Conservation (phyloP, 352 stramenopile genomes). For the Phytophthora pseudosyringae region DNA sequence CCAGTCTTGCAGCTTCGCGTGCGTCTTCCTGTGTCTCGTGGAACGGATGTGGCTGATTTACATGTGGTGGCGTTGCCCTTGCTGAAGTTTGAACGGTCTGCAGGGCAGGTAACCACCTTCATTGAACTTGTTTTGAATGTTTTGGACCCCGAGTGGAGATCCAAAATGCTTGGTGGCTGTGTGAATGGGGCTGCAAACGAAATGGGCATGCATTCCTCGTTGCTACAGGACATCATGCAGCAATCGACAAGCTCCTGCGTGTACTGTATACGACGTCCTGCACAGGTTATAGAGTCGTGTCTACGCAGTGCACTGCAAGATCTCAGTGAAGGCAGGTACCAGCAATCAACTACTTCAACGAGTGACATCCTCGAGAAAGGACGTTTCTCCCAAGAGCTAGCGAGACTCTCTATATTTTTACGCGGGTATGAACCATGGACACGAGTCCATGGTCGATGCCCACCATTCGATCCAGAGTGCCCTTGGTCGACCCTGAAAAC, state of each 20-base stretch:
- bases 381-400: constrained; percentile 7
- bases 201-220: constrained; percentile 9
- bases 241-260: constrained; percentile 21
- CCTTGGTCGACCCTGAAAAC: constrained; percentile 15
- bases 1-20: constrained; percentile 35
- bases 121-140: constrained; percentile 17
- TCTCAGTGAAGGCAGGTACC: constrained; percentile 13
- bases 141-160: constrained; percentile 35
- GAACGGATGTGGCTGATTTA: constrained; percentile 25
- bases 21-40: constrained; percentile 14
- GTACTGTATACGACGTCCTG: constrained; percentile 25
- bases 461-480: constrained; percentile 6
- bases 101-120: constrained; percentile 8
- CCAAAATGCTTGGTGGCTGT: constrained; percentile 35
- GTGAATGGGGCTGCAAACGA: constrained; percentile 19
- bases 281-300: constrained; percentile 19
- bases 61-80: constrained; percentile 40
- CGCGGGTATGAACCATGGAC: constrained; percentile 24
- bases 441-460: constrained; percentile 15
- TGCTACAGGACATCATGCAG: constrained; percentile 6
- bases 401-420: constrained; percentile 20
- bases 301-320: constrained; percentile 18
- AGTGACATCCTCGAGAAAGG: constrained; percentile 2
- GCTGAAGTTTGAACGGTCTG: constrained; percentile 15
- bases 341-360: background rate